Evolutionary conservation across 345 rosid genomes (phyloP).

Genomic region (Salix suchowensis): DNA sequence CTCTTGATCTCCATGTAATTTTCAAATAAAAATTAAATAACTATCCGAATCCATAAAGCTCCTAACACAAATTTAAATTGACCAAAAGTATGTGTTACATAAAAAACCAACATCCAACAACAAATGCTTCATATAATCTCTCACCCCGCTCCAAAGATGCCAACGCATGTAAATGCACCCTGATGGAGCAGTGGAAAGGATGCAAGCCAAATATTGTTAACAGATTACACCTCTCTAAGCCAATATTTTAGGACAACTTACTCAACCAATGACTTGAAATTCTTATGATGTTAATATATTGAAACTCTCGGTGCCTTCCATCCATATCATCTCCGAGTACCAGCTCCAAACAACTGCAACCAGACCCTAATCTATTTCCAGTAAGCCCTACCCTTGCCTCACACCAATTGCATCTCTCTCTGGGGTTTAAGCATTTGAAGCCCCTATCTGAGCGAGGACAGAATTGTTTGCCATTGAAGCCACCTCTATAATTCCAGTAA

Average conservation of each 20-base stretch:
- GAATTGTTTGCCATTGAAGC: slow-evolving; percentile 11
- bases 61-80: too few species aligned
- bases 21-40: too few species aligned
- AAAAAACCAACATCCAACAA: too few species aligned
- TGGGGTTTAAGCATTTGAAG: slow-evolving; percentile 26
- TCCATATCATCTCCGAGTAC: slow-evolving; percentile 4
- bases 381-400: slow-evolving; percentile 19
- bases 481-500: slow-evolving; percentile 8
- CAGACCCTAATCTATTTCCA: background rate
- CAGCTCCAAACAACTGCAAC: background rate
- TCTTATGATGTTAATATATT: background rate
- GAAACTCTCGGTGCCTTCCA: background rate
- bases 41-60: too few species aligned
- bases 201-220: background rate
- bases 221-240: background rate
- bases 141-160: background rate
- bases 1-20: too few species aligned
- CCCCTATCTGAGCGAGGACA: slow-evolving; percentile 15
- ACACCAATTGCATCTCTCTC: slow-evolving; percentile 35
- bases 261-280: background rate
- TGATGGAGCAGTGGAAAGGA: background rate
- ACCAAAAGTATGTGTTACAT: too few species aligned
- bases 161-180: background rate
- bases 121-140: background rate
- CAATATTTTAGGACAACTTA: background rate